Evolutionary conservation across 2,329 filamentous ascomycete genomes (phyloP), one percentile per base, ranked within the genome.

Genomic region (Tolypocladium album): DNA sequence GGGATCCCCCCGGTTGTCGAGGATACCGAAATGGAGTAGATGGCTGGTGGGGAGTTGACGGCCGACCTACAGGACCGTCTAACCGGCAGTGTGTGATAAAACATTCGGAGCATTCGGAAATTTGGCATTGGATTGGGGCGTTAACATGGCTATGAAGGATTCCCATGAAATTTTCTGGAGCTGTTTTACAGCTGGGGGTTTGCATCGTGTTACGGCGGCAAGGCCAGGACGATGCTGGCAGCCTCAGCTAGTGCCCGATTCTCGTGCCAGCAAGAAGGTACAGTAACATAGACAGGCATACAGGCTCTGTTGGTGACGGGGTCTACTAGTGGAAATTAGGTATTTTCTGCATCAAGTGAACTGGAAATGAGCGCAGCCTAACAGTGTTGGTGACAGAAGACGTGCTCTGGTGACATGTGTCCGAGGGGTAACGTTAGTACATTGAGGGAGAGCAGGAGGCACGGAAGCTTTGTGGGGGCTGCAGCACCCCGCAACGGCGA

Each of bases 11-110:
- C 75, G 1, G 67, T 74, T 6, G 72, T 71, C 6, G 76, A 77
- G 53, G 79, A 78, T 58, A 74, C 74, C 31, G 78, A 77, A 36
- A 74, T 77, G 66, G 79, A 77, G 60, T 75, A 69, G 59, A 13
- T 40, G 55, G 1, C 31, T 40, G 27, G 20, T n/a, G 31, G 50
- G 27, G 31, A 53, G 8, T 17, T 11, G 9, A 27, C 47, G 47
- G 24, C 47, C 3, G 27, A 31, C 47, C 8, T 52, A 6, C 47
- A 52, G 17, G 27, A 17, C 22, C n/a, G 36, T 31, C 55, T 3
- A 22, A n/a, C 39, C 20, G 55, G 38, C 38, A 40, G 22, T 57
- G 36, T 45, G 55, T 27, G 55, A 60, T 57, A n/a, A 31, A 40
- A 55, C 22, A 24, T 17, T 27, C 22, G 20, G 36, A 15, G 50